Conservation (phyloP, 257 asterid species). For the Nicotiana undulata region DNA sequence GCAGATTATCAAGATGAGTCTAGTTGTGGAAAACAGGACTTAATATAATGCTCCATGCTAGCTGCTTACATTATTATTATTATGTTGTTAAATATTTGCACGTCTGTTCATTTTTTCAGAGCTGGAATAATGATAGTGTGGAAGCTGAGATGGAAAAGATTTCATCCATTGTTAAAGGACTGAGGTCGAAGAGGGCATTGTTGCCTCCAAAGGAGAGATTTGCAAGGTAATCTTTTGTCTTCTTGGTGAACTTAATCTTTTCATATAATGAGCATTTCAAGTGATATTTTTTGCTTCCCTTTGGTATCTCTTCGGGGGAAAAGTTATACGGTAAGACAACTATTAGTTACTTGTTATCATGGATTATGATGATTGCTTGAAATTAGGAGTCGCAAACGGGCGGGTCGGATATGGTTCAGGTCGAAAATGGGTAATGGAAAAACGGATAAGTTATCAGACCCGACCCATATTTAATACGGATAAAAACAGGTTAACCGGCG, state of each 20-base stretch:
- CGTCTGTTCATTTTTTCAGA: constrained; percentile 29
- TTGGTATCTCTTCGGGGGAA: neutral
- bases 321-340: too few species aligned
- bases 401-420: too few species aligned
- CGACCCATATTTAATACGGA: too few species aligned
- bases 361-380: too few species aligned
- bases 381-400: too few species aligned
- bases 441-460: too few species aligned
- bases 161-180: constrained; percentile 55
- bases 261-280: neutral
- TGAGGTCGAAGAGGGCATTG: constrained; percentile 69
- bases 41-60: neutral
- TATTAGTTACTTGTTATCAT: too few species aligned
- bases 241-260: neutral
- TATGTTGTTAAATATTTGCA: neutral
- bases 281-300: neutral
- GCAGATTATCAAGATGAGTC: neutral
- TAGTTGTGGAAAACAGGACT: neutral
- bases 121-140: constrained; percentile 62
- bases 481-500: too few species aligned
- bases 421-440: too few species aligned
- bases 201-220: constrained; percentile 64
- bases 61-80: neutral
- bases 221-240: constrained; percentile 42
- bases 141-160: constrained; percentile 70